Evolutionary conservation across 176 grass and related monocot species (phyloP), one percentile per base, ranked within the genome.

Genomic region (Microstegium vimineum): DNA sequence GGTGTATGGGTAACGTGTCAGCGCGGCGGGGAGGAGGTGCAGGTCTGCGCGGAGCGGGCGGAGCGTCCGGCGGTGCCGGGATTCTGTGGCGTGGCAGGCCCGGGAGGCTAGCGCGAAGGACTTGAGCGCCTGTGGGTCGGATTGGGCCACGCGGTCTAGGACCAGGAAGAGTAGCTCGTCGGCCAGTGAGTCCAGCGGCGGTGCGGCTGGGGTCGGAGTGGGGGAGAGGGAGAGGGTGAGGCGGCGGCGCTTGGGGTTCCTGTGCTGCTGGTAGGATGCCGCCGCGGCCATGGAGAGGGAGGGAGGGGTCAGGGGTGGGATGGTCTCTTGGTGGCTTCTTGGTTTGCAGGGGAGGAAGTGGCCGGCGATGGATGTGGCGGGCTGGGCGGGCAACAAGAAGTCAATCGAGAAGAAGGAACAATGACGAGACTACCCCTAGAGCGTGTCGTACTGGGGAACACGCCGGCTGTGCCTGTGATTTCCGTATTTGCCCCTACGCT

Each of bases 101-200:
- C 87, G 90, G 35, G 89, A 97, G 66, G 90, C 87, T 23, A 94
- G 84, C 2, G 94, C 79, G 85, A 97, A 94, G 41, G 91, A 80
- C 63, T 97, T 97, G 81, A 84, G 77, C 31, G 86, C 79, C 37
- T 82, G 74, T 3, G 89, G 94, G 32, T 90, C 79, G 12, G 75
- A 11, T 13, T 71, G 74, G 22, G 86, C 84, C 17, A 87, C 73
- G 38, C 87, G 65, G 85, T 97, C 94, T 27, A 97, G 81, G 42
- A 97, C 66, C 54, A 89, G 22, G 71, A 91, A 93, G 47, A 97
- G 84, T 37, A 97, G 83, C 77, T 93, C 91, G 74, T 97, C 91
- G 7, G 91, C 63, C 3, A 97, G 82, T 15, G 71, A 61, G 35
- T 90, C 73, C 41, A 91, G 40, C 6, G 80, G 63, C 34, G 18